Evolutionary conservation across 306 rosid species (phyloP).

Genomic region (Purshia tridentata): DNA sequence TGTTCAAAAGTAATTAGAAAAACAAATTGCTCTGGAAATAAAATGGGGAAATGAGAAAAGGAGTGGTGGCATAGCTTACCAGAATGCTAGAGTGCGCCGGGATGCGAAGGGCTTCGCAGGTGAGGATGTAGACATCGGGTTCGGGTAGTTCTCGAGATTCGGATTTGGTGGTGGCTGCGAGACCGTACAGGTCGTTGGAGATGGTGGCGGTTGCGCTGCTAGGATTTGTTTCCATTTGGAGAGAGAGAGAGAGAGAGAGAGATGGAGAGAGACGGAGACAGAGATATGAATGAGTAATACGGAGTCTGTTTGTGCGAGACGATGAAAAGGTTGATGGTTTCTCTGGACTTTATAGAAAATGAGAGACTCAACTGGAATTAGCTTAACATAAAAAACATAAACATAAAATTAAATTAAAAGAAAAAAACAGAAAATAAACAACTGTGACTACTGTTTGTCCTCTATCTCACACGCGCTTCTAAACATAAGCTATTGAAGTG

Average conservation of each 20-base stretch:
- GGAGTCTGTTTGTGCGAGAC: neutral
- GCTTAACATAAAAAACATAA: neutral
- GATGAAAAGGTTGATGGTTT: neutral
- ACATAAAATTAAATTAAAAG: too few relatives aligned
- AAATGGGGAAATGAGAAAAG: neutral
- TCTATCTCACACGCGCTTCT: neutral
- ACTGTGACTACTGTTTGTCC: neutral
- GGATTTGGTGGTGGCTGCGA: slow-evolving; percentile 1
- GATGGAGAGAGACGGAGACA: slow-evolving; percentile 3
- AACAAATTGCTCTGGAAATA: neutral
- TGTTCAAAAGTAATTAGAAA: neutral
- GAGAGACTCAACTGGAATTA: neutral
- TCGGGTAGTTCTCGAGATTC: slow-evolving; percentile 47
- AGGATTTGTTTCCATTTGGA: slow-evolving; percentile 23
- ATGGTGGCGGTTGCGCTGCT: neutral
- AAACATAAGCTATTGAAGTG: neutral
- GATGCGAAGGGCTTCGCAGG: slow-evolving; percentile 65
- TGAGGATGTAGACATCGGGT: slow-evolving; percentile 64
- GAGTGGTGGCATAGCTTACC: slow-evolving; percentile 33
- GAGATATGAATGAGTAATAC: too few relatives aligned
- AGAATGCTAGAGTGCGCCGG: slow-evolving; percentile 72
- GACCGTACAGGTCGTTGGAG: slow-evolving; percentile 22
- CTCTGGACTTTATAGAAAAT: slow-evolving; percentile 8
- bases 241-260: slow-evolving; percentile 4
- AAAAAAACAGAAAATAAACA: neutral